A percentile compares a stretch with the other conserved stretches of the same genome.
Evolutionary conservation across 2,329 filamentous ascomycete species (phyloP).

Genomic region (Cadophora luteo-olivacea): DNA sequence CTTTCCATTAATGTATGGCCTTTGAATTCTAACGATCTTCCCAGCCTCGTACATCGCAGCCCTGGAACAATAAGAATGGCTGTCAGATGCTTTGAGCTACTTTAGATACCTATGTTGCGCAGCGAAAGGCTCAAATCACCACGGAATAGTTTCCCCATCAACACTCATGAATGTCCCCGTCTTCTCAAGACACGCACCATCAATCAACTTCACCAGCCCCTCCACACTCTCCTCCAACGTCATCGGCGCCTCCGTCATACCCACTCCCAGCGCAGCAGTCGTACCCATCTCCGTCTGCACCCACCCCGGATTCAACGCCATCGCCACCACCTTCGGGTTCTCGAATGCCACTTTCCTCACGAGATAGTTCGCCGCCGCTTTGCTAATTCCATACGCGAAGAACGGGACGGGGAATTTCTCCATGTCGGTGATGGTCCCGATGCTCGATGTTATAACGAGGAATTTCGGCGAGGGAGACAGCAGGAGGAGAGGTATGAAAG

Average conservation of each 20-base stretch:
- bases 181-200: constrained; percentile 28
- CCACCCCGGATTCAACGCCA: constrained; percentile 46
- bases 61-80: too few species aligned
- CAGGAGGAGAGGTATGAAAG: constrained; percentile 49
- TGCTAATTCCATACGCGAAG: constrained; percentile 51
- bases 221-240: constrained; percentile 32
- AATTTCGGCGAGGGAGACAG: constrained; percentile 46
- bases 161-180: constrained; percentile 30
- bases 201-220: constrained; percentile 29
- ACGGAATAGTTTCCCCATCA: constrained; percentile 27
- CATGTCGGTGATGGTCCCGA: constrained; percentile 32
- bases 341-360: constrained; percentile 46
- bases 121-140: constrained; percentile 23
- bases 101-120: too few species aligned
- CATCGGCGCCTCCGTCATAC: constrained; percentile 32
- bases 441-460: constrained; percentile 45
- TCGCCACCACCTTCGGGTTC: constrained; percentile 32
- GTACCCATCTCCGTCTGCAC: constrained; percentile 42
- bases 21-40: too few species aligned
- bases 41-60: too few species aligned
- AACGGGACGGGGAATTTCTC: constrained; percentile 24
- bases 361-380: constrained; percentile 46
- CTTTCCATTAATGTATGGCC: too few species aligned
- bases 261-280: constrained; percentile 27
- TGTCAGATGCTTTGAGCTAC: too few species aligned